These are phyloP conservation scores for Cryphonectria radicalis DNA, from an alignment of 2,329 filamentous ascomycete genomes.

Conservation along the genomic window DNA sequence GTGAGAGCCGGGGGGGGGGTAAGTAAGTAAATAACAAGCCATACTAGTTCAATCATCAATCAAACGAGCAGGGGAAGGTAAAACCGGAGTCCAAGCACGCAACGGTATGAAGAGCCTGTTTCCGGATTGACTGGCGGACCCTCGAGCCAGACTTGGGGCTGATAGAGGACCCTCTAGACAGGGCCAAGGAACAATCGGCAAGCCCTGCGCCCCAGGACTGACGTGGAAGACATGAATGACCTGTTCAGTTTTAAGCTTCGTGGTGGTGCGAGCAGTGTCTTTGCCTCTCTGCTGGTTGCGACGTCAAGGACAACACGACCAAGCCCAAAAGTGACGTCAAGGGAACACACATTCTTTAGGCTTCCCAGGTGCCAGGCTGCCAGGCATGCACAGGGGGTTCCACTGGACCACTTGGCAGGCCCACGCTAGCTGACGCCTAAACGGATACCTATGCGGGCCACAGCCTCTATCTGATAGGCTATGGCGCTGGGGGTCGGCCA, in stretches of 20 bases:
- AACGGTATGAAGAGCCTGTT: neutral
- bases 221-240: constrained; percentile 5
- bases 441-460: neutral
- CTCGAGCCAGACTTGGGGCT: neutral
- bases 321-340: neutral
- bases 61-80: neutral
- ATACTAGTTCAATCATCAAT: neutral
- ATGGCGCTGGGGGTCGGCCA: no score
- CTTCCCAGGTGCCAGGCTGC: neutral
- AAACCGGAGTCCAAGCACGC: neutral
- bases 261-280: constrained; percentile 9
- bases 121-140: neutral
- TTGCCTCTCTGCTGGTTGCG: neutral
- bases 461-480: neutral
- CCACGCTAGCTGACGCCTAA: neutral
- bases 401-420: neutral
- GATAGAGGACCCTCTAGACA: neutral
- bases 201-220: constrained; percentile 1
- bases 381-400: neutral
- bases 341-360: neutral
- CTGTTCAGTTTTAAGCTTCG: neutral
- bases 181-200: neutral
- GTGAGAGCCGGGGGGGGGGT: neutral
- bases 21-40: neutral
- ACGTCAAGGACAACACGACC: neutral